A percentile compares a stretch with the other conserved stretches of the same genome.
These are phyloP conservation scores for Citrus reticulata DNA, from an alignment of 345 rosid genomes.

Conservation along the genomic window DNA sequence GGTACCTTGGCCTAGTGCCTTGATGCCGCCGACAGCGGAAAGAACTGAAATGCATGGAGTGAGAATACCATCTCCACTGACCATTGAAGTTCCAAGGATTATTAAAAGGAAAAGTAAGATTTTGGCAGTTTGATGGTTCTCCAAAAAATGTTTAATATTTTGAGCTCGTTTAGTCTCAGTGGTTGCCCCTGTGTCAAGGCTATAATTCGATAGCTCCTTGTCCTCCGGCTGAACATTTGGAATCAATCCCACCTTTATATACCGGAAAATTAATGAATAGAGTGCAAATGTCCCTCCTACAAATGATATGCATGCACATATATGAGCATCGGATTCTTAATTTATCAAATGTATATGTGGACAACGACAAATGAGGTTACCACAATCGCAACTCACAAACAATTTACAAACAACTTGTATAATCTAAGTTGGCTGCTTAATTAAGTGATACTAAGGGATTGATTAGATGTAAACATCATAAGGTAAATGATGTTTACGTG, in stretches of 20 bases:
- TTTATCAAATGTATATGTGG: too few relatives aligned
- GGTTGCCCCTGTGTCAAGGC: constrained; percentile 27
- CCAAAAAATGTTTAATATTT: constrained; percentile 47
- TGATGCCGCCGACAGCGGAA: too few relatives aligned
- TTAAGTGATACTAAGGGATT: too few relatives aligned
- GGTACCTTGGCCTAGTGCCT: too few relatives aligned
- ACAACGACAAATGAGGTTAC: too few relatives aligned
- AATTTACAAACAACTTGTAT: too few relatives aligned
- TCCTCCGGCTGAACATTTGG: constrained; percentile 78
- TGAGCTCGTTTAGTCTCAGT: constrained; percentile 24
- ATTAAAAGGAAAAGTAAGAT: constrained; percentile 55
- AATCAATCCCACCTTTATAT: constrained; percentile 47
- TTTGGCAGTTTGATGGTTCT: constrained; percentile 32
- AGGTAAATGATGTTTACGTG: too few relatives aligned
- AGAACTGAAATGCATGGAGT: constrained; percentile 67
- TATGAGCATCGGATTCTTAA: too few relatives aligned
- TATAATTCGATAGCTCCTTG: constrained; percentile 56
- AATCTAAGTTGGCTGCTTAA: too few relatives aligned
- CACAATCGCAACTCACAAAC: too few relatives aligned
- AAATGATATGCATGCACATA: background rate
- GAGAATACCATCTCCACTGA: constrained; percentile 78
- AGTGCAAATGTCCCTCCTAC: constrained; percentile 80
- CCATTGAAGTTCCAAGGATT: constrained; percentile 78
- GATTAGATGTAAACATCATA: too few relatives aligned
- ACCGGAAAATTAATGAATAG: constrained; percentile 58